These are phyloP conservation scores for Anastatica hierochuntica DNA, from an alignment of 345 rosid species.

Conservation along the genomic window DNA sequence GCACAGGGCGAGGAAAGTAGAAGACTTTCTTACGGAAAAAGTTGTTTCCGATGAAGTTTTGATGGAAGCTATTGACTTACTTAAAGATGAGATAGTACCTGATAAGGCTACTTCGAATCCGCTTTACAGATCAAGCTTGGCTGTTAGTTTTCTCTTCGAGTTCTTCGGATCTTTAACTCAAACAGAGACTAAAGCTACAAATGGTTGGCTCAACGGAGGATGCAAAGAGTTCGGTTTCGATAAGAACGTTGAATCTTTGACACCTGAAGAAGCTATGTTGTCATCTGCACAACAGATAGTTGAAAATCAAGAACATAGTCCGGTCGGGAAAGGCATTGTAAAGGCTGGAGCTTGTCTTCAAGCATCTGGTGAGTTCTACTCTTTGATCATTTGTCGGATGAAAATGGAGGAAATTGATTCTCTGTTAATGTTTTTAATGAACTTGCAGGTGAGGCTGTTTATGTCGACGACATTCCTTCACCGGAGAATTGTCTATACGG, in stretches of 20 bases:
- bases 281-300: slow-evolving; percentile 57
- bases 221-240: slow-evolving; percentile 13
- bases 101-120: slow-evolving; percentile 39
- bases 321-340: slow-evolving; percentile 57
- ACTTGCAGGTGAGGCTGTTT: slow-evolving; percentile 97
- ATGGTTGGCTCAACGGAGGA: slow-evolving; percentile 13
- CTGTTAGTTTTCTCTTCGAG: slow-evolving; percentile 61
- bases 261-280: slow-evolving; percentile 28
- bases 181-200: slow-evolving; percentile 4
- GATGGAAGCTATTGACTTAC: slow-evolving; percentile 46
- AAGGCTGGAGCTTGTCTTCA: slow-evolving; percentile 71
- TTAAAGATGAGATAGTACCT: slow-evolving; percentile 44
- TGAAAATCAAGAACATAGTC: slow-evolving; percentile 44
- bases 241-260: slow-evolving; percentile 9
- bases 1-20: slow-evolving; percentile 50
- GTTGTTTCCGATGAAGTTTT: slow-evolving; percentile 36
- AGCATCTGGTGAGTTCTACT: slow-evolving; percentile 98
- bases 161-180: slow-evolving; percentile 42
- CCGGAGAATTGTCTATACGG: slow-evolving; percentile 77
- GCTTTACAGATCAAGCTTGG: slow-evolving; percentile 68
- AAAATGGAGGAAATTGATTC: no score
- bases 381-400: no score
- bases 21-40: slow-evolving; percentile 51
- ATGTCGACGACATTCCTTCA: slow-evolving; percentile 86
- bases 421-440: no score